Percentiles rank a stretch among this genome's conserved stretches.
These are phyloP conservation scores for Waltergamsia citrina DNA, from an alignment of 2,329 filamentous ascomycete genomes.

Conservation along the genomic window DNA sequence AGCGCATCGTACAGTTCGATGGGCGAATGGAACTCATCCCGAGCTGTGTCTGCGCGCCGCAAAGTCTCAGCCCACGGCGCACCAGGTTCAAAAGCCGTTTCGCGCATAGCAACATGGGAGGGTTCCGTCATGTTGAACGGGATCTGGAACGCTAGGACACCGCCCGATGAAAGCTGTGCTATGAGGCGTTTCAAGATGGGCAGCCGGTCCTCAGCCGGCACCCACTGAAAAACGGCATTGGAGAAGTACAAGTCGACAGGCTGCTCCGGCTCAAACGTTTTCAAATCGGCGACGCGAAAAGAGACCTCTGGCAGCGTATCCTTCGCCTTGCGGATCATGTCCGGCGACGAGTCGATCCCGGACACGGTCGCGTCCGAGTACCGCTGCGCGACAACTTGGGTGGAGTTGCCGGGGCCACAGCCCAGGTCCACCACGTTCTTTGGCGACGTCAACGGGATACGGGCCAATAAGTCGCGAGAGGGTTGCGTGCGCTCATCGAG, in stretches of 20 bases:
- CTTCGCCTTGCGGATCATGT: slow-evolving; percentile 44
- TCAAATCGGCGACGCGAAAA: slow-evolving; percentile 36
- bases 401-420: slow-evolving; percentile 52
- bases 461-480: slow-evolving; percentile 40
- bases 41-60: slow-evolving; percentile 20
- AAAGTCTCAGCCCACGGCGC: slow-evolving; percentile 25
- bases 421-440: slow-evolving; percentile 44
- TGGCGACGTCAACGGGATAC: slow-evolving; percentile 28
- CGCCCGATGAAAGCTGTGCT: slow-evolving; percentile 25
- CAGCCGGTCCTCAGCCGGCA: slow-evolving; percentile 31
- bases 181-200: slow-evolving; percentile 33
- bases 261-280: slow-evolving; percentile 21
- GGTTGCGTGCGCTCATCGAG: slow-evolving; percentile 40
- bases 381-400: slow-evolving; percentile 31
- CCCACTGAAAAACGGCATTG: slow-evolving; percentile 53
- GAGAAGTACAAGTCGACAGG: slow-evolving; percentile 37
- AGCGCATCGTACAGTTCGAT: slow-evolving; percentile 39
- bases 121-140: slow-evolving; percentile 37
- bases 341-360: slow-evolving; percentile 43
- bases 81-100: slow-evolving; percentile 18
- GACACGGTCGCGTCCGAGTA: slow-evolving; percentile 36
- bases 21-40: slow-evolving; percentile 38
- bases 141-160: slow-evolving; percentile 42
- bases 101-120: slow-evolving; percentile 39
- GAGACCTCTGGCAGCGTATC: slow-evolving; percentile 25